Evolutionary conservation across 768 basidiomycete species (phyloP), one percentile per base, ranked within the genome.

Genomic region (Cystobasidium ongulense): DNA sequence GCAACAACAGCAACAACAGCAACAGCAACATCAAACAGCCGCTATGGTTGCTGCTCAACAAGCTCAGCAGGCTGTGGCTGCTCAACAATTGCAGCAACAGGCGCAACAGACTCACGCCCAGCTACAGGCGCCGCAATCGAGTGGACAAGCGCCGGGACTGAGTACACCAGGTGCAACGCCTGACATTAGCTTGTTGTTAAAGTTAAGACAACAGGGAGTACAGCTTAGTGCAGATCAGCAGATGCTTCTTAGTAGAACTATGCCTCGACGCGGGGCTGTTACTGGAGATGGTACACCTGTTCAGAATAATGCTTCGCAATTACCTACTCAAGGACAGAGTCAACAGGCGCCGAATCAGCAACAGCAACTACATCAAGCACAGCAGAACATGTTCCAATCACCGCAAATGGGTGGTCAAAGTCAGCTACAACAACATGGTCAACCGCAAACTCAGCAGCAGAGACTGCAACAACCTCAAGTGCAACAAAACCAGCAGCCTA

Each of bases 381-480:
- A 67, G 27, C 65, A 46, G 21, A 18, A 3, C 17, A 25, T 27
- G 39, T 46, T 50, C 25, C 23, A 43, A 11, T 29, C 39, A 15
- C 43, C 39, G 8, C 38, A 33, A 25, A 46, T 31, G 27, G 65
- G 41, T 10, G 18, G 15, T 27, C 39, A 5, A 17, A 25, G 27
- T n/a, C 65, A 67, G 21, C 29, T 57, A n/a, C 68, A 54, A 36
- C 68, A 54, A n/a, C 65, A 67, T n/a, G 35, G n/a, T 21, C 65
- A 41, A 41, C 65, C 36, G 52, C 54, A 57, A 35, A 41, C 50
- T 52, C 50, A 71, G 52, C 68, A 54, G 54, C 68, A 71, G 68
- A 46, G 43, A 36, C 66, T 4, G 8, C 39, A 68, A 4, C 27
- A 7, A 29, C 35, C 23, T 10, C 63, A 64, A 39, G 18, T 15